Conservation (phyloP, 352 stramenopile genomes). For the Aphanomyces astaci region DNA sequence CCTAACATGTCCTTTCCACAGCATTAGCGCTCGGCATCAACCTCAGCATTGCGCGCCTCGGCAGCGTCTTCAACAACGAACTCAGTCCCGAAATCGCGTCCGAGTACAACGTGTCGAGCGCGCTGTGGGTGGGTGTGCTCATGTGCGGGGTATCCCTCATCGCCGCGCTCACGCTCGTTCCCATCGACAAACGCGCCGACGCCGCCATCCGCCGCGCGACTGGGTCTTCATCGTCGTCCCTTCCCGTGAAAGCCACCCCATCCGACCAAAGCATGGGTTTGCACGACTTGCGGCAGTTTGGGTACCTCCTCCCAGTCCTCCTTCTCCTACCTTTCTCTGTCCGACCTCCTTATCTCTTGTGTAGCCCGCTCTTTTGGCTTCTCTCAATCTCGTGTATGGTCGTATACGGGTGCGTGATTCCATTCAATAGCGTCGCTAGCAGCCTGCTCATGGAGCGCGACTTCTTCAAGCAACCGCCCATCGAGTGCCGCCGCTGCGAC, state of each 20-base stretch:
- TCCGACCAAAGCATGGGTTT: constrained; percentile 47
- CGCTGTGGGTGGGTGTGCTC: constrained; percentile 80
- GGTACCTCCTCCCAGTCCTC: constrained; percentile 2
- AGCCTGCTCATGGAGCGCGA: constrained; percentile 88
- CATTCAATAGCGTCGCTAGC: constrained; percentile 91
- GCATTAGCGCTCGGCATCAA: constrained; percentile 89
- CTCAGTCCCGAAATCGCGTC: constrained; percentile 74
- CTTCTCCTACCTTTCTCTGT: neutral
- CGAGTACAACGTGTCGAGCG: constrained; percentile 45
- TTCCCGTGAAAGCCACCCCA: neutral
- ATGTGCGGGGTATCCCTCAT: constrained; percentile 71
- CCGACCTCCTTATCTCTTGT: neutral
- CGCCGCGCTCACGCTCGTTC: constrained; percentile 63
- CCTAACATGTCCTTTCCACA: neutral
- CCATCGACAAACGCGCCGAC: constrained; percentile 67
- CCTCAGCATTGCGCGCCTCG: constrained; percentile 84
- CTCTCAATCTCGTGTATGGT: constrained; percentile 86
- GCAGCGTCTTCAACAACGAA: constrained; percentile 90
- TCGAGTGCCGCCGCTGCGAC: constrained; percentile 44
- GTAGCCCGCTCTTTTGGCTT: constrained; percentile 76
- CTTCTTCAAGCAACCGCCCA: constrained; percentile 66
- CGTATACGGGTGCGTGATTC: constrained; percentile 89
- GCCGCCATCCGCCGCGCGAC: constrained; percentile 24
- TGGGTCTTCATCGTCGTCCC: neutral
- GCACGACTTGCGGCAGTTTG: constrained; percentile 69